These are phyloP conservation scores for Ogataea nakhonphanomensis DNA, from an alignment of 805 yeast species.

Conservation along the genomic window DNA sequence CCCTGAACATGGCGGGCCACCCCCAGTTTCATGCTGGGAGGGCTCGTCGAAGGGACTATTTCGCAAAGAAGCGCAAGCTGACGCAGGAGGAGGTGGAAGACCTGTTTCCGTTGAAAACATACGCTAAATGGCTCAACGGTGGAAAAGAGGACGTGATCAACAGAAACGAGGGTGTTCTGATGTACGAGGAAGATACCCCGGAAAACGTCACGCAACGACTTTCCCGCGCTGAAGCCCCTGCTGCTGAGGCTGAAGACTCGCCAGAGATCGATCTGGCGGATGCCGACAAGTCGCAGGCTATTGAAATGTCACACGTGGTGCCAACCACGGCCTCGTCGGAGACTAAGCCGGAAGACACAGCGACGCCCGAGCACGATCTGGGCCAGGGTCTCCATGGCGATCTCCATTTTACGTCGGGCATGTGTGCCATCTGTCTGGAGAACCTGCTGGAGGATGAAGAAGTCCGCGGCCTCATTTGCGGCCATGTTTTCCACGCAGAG, in stretches of 20 bases:
- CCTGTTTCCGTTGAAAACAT: conserved; percentile 56
- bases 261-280: conserved; percentile 18
- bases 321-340: conserved; percentile 10
- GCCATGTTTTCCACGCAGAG: conserved; percentile 76
- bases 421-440: conserved; percentile 79
- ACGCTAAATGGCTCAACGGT: conserved; percentile 57
- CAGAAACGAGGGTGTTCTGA: conserved; percentile 37
- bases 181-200: conserved; percentile 36
- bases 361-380: no score
- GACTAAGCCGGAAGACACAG: conserved; percentile 11
- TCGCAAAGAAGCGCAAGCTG: conserved; percentile 45
- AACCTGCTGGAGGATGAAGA: conserved; percentile 54
- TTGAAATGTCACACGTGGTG: conserved; percentile 11
- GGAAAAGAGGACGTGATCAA: conserved; percentile 52
- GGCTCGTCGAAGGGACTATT: conserved; percentile 30
- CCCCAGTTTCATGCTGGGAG: conserved; percentile 6
- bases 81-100: conserved; percentile 57
- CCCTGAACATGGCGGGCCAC: conserved; percentile 9
- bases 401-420: conserved; percentile 59
- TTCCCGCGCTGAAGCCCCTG: no score
- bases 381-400: conserved; percentile 11
- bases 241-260: no score
- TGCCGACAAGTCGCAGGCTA: conserved; percentile 3
- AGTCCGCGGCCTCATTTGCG: conserved; percentile 74
- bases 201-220: not conserved